Conservation (phyloP, 805 yeast genomes). For the Candida pseudoglaebosa region DNA sequence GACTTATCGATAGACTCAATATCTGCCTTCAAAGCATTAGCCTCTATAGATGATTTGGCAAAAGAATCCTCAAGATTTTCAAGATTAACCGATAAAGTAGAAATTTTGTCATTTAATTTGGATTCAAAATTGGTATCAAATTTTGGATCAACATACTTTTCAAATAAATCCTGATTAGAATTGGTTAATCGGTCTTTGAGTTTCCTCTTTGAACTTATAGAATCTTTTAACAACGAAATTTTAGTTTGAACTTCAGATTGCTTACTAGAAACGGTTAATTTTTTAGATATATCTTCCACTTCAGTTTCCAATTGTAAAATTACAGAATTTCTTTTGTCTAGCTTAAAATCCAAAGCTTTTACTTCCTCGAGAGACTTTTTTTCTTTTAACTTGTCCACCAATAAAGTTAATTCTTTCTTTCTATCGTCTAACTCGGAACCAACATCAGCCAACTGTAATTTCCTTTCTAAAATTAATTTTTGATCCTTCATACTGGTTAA, state of each 20-base stretch:
- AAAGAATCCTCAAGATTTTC: slow-evolving; percentile 3
- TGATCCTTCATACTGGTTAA: slow-evolving; percentile 30
- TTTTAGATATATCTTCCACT: slow-evolving; percentile 50
- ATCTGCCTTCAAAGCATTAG: slow-evolving; percentile 6
- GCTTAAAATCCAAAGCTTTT: slow-evolving; percentile 16
- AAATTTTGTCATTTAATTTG: slow-evolving; percentile 8
- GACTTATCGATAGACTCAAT: slow-evolving; percentile 6
- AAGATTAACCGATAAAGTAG: slow-evolving; percentile 1
- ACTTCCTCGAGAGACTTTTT: slow-evolving; percentile 14
- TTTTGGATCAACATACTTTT: slow-evolving; percentile 11
- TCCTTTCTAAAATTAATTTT: slow-evolving; percentile 31
- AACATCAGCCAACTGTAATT: slow-evolving; percentile 22
- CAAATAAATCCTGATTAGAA: slow-evolving; percentile 18
- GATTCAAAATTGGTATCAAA: slow-evolving; percentile 9
- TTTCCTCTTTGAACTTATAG: slow-evolving; percentile 25
- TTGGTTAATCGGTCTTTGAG: slow-evolving; percentile 25
- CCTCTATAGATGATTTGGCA: slow-evolving; percentile 6
- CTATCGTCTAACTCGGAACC: slow-evolving; percentile 46
- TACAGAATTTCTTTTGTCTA: slow-evolving; percentile 34
- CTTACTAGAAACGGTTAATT: slow-evolving; percentile 48
- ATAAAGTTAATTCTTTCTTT: slow-evolving; percentile 35
- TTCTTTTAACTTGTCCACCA: slow-evolving; percentile 30
- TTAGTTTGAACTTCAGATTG: slow-evolving; percentile 60
- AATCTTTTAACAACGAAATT: slow-evolving; percentile 42
- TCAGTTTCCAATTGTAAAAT: slow-evolving; percentile 28